These are phyloP conservation scores for Zygosaccharomyces lentus DNA, from an alignment of 805 yeast species.

Conservation along the genomic window DNA sequence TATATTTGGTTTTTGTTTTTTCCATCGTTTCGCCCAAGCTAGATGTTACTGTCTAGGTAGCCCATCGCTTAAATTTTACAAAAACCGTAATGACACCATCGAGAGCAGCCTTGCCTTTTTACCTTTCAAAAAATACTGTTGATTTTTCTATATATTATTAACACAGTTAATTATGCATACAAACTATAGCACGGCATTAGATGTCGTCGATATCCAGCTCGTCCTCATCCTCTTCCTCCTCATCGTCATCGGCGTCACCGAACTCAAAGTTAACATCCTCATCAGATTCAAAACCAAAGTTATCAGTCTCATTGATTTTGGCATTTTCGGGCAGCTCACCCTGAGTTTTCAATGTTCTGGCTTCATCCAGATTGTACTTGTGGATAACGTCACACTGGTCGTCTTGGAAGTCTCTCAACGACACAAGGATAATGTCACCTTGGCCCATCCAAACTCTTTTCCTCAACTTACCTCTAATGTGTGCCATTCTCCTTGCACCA, in stretches of 20 bases:
- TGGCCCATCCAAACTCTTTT: conserved; percentile 99
- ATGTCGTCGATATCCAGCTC: conserved; percentile 93
- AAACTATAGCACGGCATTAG: conserved; percentile 36
- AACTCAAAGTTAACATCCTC: conserved; percentile 98
- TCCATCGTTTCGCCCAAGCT: neutral
- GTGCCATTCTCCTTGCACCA: conserved; percentile 90
- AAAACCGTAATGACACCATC: neutral
- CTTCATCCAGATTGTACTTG: conserved; percentile 95
- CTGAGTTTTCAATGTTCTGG: conserved; percentile 88
- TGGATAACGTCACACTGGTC: conserved; percentile 97
- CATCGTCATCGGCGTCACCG: conserved; percentile 85
- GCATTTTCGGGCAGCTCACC: conserved; percentile 98
- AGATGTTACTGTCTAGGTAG: neutral
- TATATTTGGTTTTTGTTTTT: no score
- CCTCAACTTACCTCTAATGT: conserved; percentile 97
- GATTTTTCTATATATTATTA: conserved; percentile 1
- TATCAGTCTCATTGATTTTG: conserved; percentile 95
- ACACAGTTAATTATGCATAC: conserved; percentile 4
- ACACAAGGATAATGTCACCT: conserved; percentile 94
- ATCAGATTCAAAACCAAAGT: conserved; percentile 93
- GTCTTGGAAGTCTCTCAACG: conserved; percentile 97
- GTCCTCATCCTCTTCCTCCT: conserved; percentile 56
- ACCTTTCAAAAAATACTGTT: neutral
- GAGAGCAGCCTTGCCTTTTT: neutral
- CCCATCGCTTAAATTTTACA: neutral